Base-by-base conservation (phyloP, 106 monocot genomes). In the Allium sativum region DNA sequence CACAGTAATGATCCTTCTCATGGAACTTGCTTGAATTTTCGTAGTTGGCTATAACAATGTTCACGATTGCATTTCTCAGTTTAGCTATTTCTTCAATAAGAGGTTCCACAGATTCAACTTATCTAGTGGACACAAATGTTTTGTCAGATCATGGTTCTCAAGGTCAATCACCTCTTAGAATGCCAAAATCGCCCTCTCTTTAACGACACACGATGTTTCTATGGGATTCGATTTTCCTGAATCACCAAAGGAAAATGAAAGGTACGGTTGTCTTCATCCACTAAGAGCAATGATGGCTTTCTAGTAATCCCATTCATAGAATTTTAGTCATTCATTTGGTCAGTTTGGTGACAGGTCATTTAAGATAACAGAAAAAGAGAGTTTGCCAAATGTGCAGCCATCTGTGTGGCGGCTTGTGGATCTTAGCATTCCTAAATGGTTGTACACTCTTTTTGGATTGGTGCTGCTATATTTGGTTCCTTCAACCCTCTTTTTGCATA, bases 401-500 rank as follows among this genome's bases (percentile, higher is more conserved):
- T 84, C 95, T 4, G 79, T 87, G 50, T 90, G 90, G 95, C 81
- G 90, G 75, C 95, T 96, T 65, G 72, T 74, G 20, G 63, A 84
- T n/a, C 87, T 96, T 6, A 96, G 95, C 58, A 72, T 87, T 65
- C 75, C 90, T 40, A 90, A 96, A 60, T 96, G 90, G 95, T 79
- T 85, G 45, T 96, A 90, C 82, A 90, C 90, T 72, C 71, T 96
- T 69, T 71, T 96, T 40, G 95, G 95, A 72, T 70, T 56, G 96
- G 96, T 58, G 96, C 96, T 44, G 91, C 91, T 15, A 85, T 91
- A 72, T 98, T 98, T 82, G 91, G 96, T 44, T 90, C 96, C 17
- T 98, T 98, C 68, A 98, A 91, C 77, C 96, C 96, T 43, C 79
- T 98, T 61, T 82, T 98, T 72, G 91, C 96, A 48, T 91, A 88